phyloP scores from a whole-genome alignment of 2,329 filamentous ascomycete species.

The Curvularia verruculosa region DNA sequence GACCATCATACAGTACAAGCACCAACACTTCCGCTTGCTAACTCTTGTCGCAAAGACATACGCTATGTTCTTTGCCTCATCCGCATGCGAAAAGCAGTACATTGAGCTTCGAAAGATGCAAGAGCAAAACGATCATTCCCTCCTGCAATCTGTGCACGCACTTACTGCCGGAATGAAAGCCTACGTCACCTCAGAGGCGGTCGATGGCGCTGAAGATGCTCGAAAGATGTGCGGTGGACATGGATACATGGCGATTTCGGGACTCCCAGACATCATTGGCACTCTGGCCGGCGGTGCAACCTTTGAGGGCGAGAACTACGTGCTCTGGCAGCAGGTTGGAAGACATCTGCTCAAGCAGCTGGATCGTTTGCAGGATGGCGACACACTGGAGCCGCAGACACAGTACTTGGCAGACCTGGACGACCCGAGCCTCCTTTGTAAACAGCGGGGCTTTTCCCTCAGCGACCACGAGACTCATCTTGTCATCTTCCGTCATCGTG shows the following conservation, averaged over 20 bases:
- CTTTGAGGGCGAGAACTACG: conserved; percentile 52
- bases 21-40: conserved; percentile 26
- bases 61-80: conserved; percentile 26
- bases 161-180: conserved; percentile 50
- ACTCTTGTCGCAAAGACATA: conserved; percentile 22
- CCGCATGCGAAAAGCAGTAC: conserved; percentile 8
- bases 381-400: not conserved
- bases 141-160: conserved; percentile 42
- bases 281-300: conserved; percentile 36
- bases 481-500: conserved; percentile 32
- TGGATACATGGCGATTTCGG: conserved; percentile 46
- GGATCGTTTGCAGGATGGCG: conserved; percentile 11
- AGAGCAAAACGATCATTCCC: conserved; percentile 5
- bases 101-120: conserved; percentile 10
- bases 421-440: conserved; percentile 1
- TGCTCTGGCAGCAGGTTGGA: conserved; percentile 50
- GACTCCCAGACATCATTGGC: conserved; percentile 41
- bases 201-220: conserved; percentile 51
- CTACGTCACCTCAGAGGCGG: conserved; percentile 56
- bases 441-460: conserved; percentile 19
- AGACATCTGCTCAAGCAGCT: conserved; percentile 39
- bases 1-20: conserved; percentile 21
- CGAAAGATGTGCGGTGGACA: conserved; percentile 50
- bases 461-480: conserved; percentile 18
- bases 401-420: conserved; percentile 8